Conservation (phyloP, 2,329 filamentous ascomycete genomes). For the Penicillium italicum region DNA sequence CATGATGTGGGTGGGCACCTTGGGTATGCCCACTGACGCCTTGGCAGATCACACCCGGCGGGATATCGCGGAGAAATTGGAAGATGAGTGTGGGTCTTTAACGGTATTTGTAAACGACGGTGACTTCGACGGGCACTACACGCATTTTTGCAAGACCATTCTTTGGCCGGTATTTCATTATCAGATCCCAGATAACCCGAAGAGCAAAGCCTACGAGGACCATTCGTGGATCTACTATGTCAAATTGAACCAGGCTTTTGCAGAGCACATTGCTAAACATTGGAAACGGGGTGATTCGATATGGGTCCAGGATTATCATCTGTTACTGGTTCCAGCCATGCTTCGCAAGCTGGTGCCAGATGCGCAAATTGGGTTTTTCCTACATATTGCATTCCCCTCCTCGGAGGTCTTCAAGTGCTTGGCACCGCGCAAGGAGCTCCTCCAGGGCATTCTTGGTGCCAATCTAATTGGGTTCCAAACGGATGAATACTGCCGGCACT, state of each 20-base stretch:
- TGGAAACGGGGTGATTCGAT: constrained; percentile 92
- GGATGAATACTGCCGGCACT: constrained; percentile 87
- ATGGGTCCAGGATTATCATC: constrained; percentile 95
- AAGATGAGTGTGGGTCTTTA: constrained; percentile 76
- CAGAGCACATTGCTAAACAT: constrained; percentile 81
- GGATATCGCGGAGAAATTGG: constrained; percentile 77
- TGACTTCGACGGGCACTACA: constrained; percentile 91
- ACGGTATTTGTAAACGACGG: constrained; percentile 84
- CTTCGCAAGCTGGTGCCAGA: constrained; percentile 80
- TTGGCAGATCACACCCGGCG: constrained; percentile 71
- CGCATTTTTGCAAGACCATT: constrained; percentile 95
- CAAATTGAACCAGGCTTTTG: constrained; percentile 88
- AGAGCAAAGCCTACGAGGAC: constrained; percentile 96
- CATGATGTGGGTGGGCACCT: constrained; percentile 83
- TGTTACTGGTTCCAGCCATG: constrained; percentile 84
- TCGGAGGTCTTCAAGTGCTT: constrained; percentile 94
- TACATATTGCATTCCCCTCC: constrained; percentile 92
- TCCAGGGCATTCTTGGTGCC: constrained; percentile 89
- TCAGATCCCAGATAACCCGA: constrained; percentile 94
- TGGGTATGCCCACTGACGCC: constrained; percentile 91
- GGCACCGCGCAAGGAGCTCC: constrained; percentile 76
- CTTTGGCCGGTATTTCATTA: constrained; percentile 98
- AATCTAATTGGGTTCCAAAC: constrained; percentile 94
- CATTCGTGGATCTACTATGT: constrained; percentile 96
- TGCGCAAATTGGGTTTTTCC: constrained; percentile 92